Evolutionary conservation across 768 basidiomycete genomes (phyloP), one percentile per base, ranked within the genome.

Genomic region (Phaeotremella skinneri): DNA sequence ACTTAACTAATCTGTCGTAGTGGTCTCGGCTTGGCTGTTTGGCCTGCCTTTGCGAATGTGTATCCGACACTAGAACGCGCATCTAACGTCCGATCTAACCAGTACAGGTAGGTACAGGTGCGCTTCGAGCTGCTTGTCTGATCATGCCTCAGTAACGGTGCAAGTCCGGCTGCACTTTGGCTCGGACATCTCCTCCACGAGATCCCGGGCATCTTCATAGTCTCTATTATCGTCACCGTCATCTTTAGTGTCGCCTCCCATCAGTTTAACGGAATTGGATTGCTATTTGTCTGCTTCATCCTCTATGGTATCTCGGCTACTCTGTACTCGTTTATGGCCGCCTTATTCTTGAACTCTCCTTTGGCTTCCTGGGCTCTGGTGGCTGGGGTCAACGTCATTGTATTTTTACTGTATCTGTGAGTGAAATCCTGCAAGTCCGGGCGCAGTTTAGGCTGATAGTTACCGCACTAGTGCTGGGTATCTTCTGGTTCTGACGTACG

Each of bases 141-240:
- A 21, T 30, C 50, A 27, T 14, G 17, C 43, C 11, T 7, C 31
- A 64, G 63, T 59, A 68, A 66, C 42, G 64, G 63, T 16, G 67
- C 67, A 21, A 53, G 61, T 21, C 61, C 67, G 14, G 62, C 63
- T 14, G 53, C 56, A 6, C 78, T 90, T 43, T 89, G 88, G 87
- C 78, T 90, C 2, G 89, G 89, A 2, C 89, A 90, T 75, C 80
- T 89, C 16, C 78, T 87, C 69, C 88, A 87, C 74, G 89, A 90
- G 67, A 80, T 83, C 6, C 80, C 87, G 9, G 81, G 83, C 58
- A 81, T 83, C 2, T 63, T 85, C 16, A 74, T 86, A n/a, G 71
- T 83, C 21, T 81, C 88, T 0, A 86, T 86, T 1, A 77, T 88
- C 51, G 83, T 88, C 45, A 79, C 82, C 17, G 82, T 88, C 42